Evolutionary conservation across 306 rosid genomes (phyloP), one percentile per base, ranked within the genome.

Genomic region (Benincasa hispida): DNA sequence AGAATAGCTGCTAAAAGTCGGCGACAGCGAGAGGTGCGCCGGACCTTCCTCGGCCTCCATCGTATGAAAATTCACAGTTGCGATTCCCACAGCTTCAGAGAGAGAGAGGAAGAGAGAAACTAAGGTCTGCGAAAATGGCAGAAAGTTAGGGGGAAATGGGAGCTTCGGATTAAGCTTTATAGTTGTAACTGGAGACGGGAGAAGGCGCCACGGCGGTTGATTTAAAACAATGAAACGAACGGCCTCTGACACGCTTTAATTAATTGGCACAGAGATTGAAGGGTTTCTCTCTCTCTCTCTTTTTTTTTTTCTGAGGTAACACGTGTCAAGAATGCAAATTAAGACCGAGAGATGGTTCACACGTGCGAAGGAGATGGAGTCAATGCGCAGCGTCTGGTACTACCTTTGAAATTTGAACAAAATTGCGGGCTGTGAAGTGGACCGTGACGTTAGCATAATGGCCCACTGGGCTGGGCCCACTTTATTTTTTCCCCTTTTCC

Each of bases 1-100:
- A 30, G 96, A 87, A 78, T 88, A 87, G 56, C 83, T 79, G 82
- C 84, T 86, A 86, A 93, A 90, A 79, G 94, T 93, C 1, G 97
- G 98, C 57, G 91, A 87, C 2, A 85, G 77, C 5, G 89, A 83
- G 5, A 75, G n/a, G 3, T 72, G 6, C 24, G 80, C 37, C 3
- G 89, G 81, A 75, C 80, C 63, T 72, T 60, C 14, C 30, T 81
- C 86, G 6, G 81, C 76, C 59, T 81, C 83, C 93, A 85, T 84
- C 72, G 42, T 39, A 25, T 8, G 59, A 72, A 70, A 72, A 72
- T 17, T 9, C 45, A 25, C n/a, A 69, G 59, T 57, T 6, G 39
- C n/a, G 56, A 28, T 56, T 54, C 63, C 19, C 30, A 47, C 63
- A 59, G 39, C 24, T 69, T 32, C 15, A 42, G 34, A 13, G 17